Percentiles rank a stretch among this genome's conserved stretches.
Conservation (phyloP, 2,329 filamentous ascomycete species). For the Aotearoamyces nothofagi region DNA sequence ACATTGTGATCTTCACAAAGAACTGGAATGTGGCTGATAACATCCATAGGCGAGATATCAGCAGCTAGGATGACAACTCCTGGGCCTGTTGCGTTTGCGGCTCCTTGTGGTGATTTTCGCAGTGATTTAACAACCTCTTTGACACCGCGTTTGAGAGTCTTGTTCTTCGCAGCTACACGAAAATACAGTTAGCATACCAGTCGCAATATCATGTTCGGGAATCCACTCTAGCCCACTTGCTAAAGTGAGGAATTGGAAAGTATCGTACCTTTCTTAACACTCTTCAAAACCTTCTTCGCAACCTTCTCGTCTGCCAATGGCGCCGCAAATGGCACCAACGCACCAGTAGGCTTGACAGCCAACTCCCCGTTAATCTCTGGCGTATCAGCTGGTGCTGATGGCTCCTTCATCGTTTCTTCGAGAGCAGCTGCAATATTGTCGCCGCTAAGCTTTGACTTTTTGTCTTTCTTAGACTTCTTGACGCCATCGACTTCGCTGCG, state of each 20-base stretch:
- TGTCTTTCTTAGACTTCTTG: constrained; percentile 27
- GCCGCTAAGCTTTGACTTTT: constrained; percentile 23
- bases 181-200: constrained; percentile 8
- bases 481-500: constrained; percentile 27
- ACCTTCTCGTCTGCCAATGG: constrained; percentile 69
- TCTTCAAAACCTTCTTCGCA: constrained; percentile 49
- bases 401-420: constrained; percentile 47
- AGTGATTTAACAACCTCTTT: constrained; percentile 99
- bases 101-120: constrained; percentile 68
- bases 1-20: constrained; percentile 97
- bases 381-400: constrained; percentile 26
- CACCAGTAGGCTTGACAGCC: constrained; percentile 31
- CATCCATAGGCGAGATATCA: constrained; percentile 96
- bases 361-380: constrained; percentile 25
- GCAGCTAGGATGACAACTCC: constrained; percentile 83
- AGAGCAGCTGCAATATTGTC: constrained; percentile 42
- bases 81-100: constrained; percentile 47
- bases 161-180: constrained; percentile 71
- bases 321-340: constrained; percentile 70
- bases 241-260: no score
- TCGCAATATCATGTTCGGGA: no score
- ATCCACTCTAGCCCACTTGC: no score
- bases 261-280: constrained; percentile 38
- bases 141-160: constrained; percentile 91
- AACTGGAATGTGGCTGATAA: constrained; percentile 94